Evolutionary conservation across 768 basidiomycete species (phyloP), one percentile per base, ranked within the genome.

Genomic region (Tephrocybe rancida): DNA sequence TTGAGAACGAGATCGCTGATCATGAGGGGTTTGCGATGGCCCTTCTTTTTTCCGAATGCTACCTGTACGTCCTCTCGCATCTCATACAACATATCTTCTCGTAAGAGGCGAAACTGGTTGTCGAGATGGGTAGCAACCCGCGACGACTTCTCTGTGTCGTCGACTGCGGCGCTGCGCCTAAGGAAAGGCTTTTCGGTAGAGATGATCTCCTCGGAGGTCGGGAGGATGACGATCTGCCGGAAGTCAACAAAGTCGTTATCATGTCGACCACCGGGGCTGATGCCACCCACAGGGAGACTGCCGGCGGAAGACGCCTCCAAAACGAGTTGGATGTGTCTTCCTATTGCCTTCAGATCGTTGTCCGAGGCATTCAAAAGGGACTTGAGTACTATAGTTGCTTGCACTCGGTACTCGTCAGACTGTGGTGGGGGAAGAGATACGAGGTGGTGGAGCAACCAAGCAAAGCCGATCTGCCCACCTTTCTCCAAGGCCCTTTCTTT

Each of bases 181-280:
- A 85, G 58, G 56, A 84, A 87, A 0, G 86, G 71, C 1, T 47
- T 55, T 30, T 77, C 74, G 3, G 57, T 65, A 29, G 69, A 85
- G 1, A 53, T 55, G 3, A 87, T 64, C 62, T 89, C 87, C 35
- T 81, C 78, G 0, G 82, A 75, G 5, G 85, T 85, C 1, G 87
- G 87, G 5, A 85, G 67, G 38, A 89, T 83, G n/a, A 80, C 66
- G 18, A 88, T 84, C 8, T 78, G 56, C 5, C 81, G 79, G 56
- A 86, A 88, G 48, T 87, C 76, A 13, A 66, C 67, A 44, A 82
- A 81, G 62, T 89, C 87, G 47, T 89, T 88, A 59, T 87, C 85
- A 51, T 88, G 87, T 3, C 87, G 74, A 3, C 86, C 87, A 0
- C 87, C 87, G 0, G 87, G 81, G 7, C 68, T 65, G 18, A 62